Evolutionary conservation across 192 early-diverging fungal species (phyloP).

Genomic region (Allomyces macrogynus): DNA sequence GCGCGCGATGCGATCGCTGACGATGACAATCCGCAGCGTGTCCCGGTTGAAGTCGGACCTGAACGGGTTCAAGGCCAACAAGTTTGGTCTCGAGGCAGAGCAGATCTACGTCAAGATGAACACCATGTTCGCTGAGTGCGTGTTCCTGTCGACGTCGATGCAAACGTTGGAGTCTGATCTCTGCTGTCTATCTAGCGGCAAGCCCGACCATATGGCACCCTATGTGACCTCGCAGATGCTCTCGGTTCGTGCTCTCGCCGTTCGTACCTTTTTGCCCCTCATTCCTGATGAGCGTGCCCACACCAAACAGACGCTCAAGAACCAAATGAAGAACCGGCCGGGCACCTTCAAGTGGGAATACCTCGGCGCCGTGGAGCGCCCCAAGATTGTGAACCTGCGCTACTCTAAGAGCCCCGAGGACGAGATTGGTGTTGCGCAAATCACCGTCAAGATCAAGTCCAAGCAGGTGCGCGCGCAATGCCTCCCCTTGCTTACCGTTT

Average conservation of each 20-base stretch:
- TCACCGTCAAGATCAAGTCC: not conserved
- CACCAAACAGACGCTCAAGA: not conserved
- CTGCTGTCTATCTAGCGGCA: too few species aligned
- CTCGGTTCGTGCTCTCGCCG: not conserved
- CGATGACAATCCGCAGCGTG: too few species aligned
- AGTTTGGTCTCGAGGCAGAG: not conserved
- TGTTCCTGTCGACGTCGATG: too few species aligned
- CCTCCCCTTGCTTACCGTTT: too few species aligned
- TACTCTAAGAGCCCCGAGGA: not conserved
- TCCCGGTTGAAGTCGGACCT: not conserved
- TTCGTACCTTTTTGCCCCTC: too few species aligned
- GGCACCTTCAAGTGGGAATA: not conserved
- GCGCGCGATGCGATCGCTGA: too few species aligned
- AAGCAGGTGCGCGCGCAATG: too few species aligned
- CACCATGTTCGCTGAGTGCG: not conserved
- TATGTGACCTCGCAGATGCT: not conserved
- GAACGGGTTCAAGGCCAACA: not conserved
- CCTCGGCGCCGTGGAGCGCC: not conserved
- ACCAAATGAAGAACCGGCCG: not conserved
- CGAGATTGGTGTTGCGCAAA: not conserved
- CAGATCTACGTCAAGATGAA: not conserved
- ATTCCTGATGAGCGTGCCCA: too few species aligned
- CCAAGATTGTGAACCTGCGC: not conserved
- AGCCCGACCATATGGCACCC: not conserved
- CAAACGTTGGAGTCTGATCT: too few species aligned